Evolutionary conservation across 148 eudicot species (phyloP).

Genomic region (Silene uniflora): DNA sequence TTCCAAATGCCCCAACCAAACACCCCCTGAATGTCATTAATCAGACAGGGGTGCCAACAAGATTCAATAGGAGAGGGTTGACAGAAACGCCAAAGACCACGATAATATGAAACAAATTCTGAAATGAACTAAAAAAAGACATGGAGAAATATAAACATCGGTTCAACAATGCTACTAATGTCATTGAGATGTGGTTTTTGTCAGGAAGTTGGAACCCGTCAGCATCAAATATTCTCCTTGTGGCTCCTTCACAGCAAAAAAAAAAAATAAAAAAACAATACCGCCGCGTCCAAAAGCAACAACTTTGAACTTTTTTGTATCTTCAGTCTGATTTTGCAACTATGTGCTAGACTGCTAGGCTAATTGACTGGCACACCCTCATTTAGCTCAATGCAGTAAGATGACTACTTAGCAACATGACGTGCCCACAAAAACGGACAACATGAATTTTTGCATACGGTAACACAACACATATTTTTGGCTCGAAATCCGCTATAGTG

Average conservation of each 20-base stretch:
- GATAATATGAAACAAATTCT: too few relatives aligned
- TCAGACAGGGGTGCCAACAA: too few relatives aligned
- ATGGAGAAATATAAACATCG: neutral
- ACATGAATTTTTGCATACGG: too few relatives aligned
- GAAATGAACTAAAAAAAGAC: neutral
- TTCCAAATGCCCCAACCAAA: too few relatives aligned
- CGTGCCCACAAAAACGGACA: too few relatives aligned
- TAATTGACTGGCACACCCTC: neutral
- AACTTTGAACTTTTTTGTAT: neutral
- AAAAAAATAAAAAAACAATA: neutral
- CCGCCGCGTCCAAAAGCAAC: neutral
- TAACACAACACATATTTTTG: too few relatives aligned
- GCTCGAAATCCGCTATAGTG: too few relatives aligned
- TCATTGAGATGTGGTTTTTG: too few relatives aligned
- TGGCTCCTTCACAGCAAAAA: neutral
- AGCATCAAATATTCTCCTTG: neutral
- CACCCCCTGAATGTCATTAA: too few relatives aligned
- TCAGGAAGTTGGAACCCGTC: neutral
- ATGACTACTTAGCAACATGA: too few relatives aligned
- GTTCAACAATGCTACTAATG: neutral
- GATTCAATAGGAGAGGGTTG: neutral
- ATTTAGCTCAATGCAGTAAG: too few relatives aligned
- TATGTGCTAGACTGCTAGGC: neutral
- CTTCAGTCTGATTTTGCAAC: neutral
- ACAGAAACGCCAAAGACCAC: neutral